Conservation (phyloP, 768 basidiomycete genomes). For the Calocybe indica region DNA sequence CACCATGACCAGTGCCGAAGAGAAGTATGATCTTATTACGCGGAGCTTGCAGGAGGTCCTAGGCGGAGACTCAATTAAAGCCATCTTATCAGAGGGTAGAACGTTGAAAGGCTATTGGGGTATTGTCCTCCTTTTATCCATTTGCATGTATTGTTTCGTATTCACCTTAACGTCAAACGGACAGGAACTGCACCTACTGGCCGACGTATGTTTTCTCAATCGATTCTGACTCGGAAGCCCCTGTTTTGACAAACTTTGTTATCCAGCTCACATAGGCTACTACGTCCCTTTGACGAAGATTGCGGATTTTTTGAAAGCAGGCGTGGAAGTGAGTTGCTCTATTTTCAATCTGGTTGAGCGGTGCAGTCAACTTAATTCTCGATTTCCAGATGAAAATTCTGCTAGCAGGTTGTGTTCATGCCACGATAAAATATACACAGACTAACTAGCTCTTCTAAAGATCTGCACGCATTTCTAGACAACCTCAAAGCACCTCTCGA, state of each 20-base stretch:
- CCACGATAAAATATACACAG: background rate
- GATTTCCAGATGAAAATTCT: constrained; percentile 61
- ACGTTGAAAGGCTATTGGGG: constrained; percentile 91
- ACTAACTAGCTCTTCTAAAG: constrained; percentile 28
- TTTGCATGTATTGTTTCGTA: background rate
- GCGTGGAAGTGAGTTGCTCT: constrained; percentile 60
- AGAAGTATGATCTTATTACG: constrained; percentile 79
- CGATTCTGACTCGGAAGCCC: background rate
- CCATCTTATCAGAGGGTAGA: constrained; percentile 71
- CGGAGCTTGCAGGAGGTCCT: constrained; percentile 83
- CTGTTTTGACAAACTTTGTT: constrained; percentile 6
- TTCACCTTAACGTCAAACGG: no score
- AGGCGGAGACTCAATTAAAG: constrained; percentile 78
- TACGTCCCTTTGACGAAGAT: constrained; percentile 94
- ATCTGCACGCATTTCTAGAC: constrained; percentile 96
- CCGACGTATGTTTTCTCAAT: constrained; percentile 50
- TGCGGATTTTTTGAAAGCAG: constrained; percentile 90
- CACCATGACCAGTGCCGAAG: constrained; percentile 32
- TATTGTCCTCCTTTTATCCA: constrained; percentile 26
- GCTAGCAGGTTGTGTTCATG: constrained; percentile 54
- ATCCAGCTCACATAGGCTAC: constrained; percentile 91
- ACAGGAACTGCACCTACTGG: constrained; percentile 92
- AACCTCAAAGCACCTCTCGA: constrained; percentile 95
- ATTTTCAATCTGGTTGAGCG: background rate
- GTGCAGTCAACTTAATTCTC: background rate